These are phyloP conservation scores for Metschnikowia shivogae DNA, from an alignment of 805 yeast species.

Conservation along the genomic window DNA sequence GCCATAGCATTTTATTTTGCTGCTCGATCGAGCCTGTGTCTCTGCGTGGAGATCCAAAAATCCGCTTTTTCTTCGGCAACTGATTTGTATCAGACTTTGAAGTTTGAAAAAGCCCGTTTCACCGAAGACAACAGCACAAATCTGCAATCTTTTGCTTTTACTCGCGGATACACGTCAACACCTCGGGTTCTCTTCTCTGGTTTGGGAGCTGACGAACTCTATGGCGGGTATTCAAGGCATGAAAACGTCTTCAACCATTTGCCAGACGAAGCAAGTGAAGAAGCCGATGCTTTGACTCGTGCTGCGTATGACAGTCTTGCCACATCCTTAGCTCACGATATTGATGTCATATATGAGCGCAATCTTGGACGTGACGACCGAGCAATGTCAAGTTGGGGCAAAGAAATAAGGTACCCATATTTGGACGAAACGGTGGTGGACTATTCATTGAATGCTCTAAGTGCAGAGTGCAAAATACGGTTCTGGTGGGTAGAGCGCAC, in stretches of 20 bases:
- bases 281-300: constrained; percentile 11
- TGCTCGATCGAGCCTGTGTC: constrained; percentile 40
- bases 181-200: constrained; percentile 83
- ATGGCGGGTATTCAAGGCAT: constrained; percentile 93
- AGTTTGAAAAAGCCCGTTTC: too few relatives aligned
- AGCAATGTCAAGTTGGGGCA: constrained; percentile 80
- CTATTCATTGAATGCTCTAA: constrained; percentile 44
- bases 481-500: constrained; percentile 23
- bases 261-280: constrained; percentile 16
- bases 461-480: constrained; percentile 43
- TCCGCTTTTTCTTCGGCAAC: not conserved
- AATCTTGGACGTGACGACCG: constrained; percentile 92
- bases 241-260: constrained; percentile 43
- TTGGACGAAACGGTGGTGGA: constrained; percentile 59
- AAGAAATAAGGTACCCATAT: constrained; percentile 86
- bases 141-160: not conserved
- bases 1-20: constrained; percentile 96
- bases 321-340: constrained; percentile 63
- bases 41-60: constrained; percentile 3
- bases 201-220: constrained; percentile 93
- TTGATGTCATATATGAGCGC: constrained; percentile 67
- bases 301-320: constrained; percentile 40
- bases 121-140: not conserved
- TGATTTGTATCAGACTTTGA: not conserved
- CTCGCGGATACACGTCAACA: constrained; percentile 39